Base-by-base conservation (phyloP, 2,329 filamentous ascomycete species). In the Aspergillus sclerotialis region DNA sequence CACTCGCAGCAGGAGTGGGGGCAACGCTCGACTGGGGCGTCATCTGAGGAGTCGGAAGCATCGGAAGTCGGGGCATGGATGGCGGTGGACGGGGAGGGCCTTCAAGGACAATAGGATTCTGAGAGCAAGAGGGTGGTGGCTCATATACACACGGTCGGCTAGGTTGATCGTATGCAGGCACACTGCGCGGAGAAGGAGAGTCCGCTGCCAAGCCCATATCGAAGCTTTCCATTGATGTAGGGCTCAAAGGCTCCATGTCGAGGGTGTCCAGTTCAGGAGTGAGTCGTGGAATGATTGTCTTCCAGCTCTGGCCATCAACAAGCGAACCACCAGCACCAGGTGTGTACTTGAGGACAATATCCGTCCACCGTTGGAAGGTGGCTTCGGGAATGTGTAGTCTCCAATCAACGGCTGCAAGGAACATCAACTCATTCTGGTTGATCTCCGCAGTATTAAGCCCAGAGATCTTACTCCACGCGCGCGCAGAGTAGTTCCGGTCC, bases 401-500 rank as follows among this genome's bases (percentile, higher is more conserved):
- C 89, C 90, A 98, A 60, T 87, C 82, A 43, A 98, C 86, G 29
- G 89, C 85, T 41, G 82, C 68, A 30, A 98, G 74, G 59, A 96
- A 98, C 12, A 85, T 80, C 61, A 93, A 82, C 67, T 98, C 92
- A 60, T 96, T 96, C 55, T 88, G 83, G 64, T 96, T 96, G 63
- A 98, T 96, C 65, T 98, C 92, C 37, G 77, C 71, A 3, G 88
- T 89, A 58, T 85, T 87, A 37, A 98, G 72, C n/a, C 92, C 92
- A 12, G 92, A 96, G 50, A 98, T 98, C 71, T 94, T 96, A 63
- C 90, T 96, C 92, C 92, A 98, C 27, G 92, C 92, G 36, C 90
- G 82, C 31, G 92, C 88, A 10, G 92, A 96, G 65, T 94, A 98
- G 66, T 96, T 98, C 49, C 90, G 82, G 60, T 98, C 92, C 64